Evolutionary conservation across 345 rosid species (phyloP), one percentile per base, ranked within the genome.

Genomic region (Anacardium occidentale): DNA sequence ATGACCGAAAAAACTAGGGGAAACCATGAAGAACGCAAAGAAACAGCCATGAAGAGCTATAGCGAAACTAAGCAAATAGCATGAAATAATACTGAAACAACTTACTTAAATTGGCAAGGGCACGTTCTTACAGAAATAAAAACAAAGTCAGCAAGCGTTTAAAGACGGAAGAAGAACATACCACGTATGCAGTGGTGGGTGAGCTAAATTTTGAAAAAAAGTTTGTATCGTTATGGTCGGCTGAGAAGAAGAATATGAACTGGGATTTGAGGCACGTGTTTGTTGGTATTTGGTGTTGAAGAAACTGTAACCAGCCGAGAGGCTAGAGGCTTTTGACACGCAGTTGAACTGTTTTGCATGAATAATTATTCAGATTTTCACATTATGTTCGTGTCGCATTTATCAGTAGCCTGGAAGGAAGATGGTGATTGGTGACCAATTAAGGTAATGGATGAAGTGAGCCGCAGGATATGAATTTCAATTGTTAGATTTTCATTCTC

Each of bases 151-250:
- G 32, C 67, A 63, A 63, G 64, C 66, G 64, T 69, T 24, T 62
- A 40, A 42, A 2, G 60, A 8, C 9, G 69, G 65, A 78, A 69
- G 9, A 26, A 68, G 67, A 60, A 14, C 50, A 29, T 51, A 73
- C 70, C 87, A 86, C 83, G 85, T 85, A 78, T 74, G 65, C 63
- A 50, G 57, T 64, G 84, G 84, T 88, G 67, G 97, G 84, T 91
- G 87, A 91, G 73, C 97, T 84, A 91, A 21, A 83, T 79, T 77
- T 89, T 91, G 91, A 87, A 85, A 85, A 81, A 64, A 80, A 64
- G 0, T 0, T 44, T 15, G 42, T 12, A 32, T 29, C 25, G 32
- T 24, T 48, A 66, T 81, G 83, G 91, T 83, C 94, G 90, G 91
- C 77, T 65, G 61, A 11, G 73, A 17, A 51, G 50, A 44, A 62